phyloP scores from a whole-genome alignment of 805 yeast species.

The Clavispora asparagi region DNA sequence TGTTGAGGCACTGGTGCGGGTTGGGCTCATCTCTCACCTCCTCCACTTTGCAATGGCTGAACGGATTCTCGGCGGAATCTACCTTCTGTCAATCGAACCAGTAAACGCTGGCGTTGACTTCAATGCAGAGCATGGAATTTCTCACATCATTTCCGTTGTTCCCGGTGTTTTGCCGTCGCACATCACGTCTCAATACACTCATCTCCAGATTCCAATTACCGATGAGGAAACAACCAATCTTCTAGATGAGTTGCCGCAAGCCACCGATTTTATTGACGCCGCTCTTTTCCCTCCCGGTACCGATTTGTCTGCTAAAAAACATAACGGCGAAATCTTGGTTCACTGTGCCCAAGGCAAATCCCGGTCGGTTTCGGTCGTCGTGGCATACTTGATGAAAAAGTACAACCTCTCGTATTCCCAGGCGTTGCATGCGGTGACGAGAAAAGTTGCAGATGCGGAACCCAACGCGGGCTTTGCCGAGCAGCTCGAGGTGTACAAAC shows the following conservation, averaged over 20 bases:
- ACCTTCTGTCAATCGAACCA: slow-evolving; percentile 69
- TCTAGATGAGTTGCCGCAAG: slow-evolving; percentile 52
- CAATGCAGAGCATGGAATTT: slow-evolving; percentile 47
- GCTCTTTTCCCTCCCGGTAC: slow-evolving; percentile 45
- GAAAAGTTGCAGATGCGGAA: slow-evolving; percentile 53
- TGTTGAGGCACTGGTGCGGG: not conserved
- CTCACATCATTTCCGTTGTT: slow-evolving; percentile 68
- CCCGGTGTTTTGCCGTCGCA: slow-evolving; percentile 56
- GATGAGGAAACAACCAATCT: slow-evolving; percentile 70
- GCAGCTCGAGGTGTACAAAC: slow-evolving; percentile 63
- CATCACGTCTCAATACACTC: slow-evolving; percentile 42
- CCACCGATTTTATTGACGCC: slow-evolving; percentile 61
- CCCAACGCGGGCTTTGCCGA: slow-evolving; percentile 74
- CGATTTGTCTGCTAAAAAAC: slow-evolving; percentile 11
- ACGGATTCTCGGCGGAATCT: slow-evolving; percentile 75
- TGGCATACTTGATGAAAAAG: slow-evolving; percentile 47
- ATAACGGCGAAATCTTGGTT: slow-evolving; percentile 41
- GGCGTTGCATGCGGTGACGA: slow-evolving; percentile 70
- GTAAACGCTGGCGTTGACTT: slow-evolving; percentile 44
- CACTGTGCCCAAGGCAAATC: slow-evolving; percentile 53
- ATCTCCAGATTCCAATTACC: slow-evolving; percentile 61
- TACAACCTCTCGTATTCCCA: slow-evolving; percentile 52
- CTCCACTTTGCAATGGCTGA: slow-evolving; percentile 16
- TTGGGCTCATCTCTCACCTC: not conserved
- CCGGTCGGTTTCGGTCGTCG: slow-evolving; percentile 41